Evolutionary conservation across 2,329 filamentous ascomycete species (phyloP).

Genomic region (Cladophialophora exuberans): DNA sequence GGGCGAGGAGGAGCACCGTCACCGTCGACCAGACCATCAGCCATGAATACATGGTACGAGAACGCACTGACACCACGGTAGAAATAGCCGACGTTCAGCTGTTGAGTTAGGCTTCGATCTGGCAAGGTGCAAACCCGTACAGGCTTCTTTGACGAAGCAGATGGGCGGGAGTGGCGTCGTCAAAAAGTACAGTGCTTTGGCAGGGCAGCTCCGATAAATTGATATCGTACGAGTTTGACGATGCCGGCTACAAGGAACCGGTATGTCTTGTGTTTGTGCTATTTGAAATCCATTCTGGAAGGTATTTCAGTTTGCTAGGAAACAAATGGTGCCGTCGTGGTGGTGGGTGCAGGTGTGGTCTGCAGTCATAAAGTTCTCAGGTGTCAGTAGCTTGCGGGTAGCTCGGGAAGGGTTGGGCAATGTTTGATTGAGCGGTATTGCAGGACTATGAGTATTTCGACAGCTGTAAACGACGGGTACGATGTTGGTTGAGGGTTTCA

Average conservation of each 20-base stretch:
- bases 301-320: too few relatives aligned
- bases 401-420: slow-evolving; percentile 5
- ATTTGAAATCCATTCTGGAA: too few relatives aligned
- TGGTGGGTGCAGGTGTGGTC: slow-evolving; percentile 7
- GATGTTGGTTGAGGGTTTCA: neutral
- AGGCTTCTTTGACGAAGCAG: neutral
- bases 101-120: neutral
- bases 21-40: slow-evolving; percentile 18
- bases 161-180: neutral
- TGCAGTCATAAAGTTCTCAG: neutral
- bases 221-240: too few relatives aligned
- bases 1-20: slow-evolving; percentile 19
- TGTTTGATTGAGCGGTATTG: slow-evolving; percentile 2
- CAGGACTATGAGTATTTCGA: slow-evolving; percentile 10
- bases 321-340: too few relatives aligned
- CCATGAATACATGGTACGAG: slow-evolving; percentile 9
- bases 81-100: slow-evolving; percentile 12
- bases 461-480: slow-evolving; percentile 3
- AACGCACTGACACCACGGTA: slow-evolving; percentile 21
- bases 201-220: too few relatives aligned
- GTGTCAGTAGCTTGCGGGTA: neutral
- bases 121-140: neutral
- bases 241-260: too few relatives aligned
- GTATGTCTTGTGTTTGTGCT: too few relatives aligned
- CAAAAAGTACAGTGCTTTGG: too few relatives aligned